These are phyloP conservation scores for Amanita exitialis DNA, from an alignment of 768 basidiomycete species.

Conservation along the genomic window DNA sequence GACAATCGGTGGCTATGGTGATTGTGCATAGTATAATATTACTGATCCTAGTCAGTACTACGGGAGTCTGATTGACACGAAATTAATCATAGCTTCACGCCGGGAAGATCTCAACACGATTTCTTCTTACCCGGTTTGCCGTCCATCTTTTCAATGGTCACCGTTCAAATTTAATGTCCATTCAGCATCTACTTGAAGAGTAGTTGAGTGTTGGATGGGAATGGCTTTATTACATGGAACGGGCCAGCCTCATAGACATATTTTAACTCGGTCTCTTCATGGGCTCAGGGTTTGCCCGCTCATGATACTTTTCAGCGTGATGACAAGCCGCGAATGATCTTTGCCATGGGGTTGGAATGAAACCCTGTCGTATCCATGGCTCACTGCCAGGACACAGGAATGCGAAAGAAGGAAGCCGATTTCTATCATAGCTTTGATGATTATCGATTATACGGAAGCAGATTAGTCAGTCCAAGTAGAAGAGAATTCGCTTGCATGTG, in stretches of 20 bases:
- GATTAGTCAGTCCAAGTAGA: no score
- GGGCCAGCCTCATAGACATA: constrained; percentile 43
- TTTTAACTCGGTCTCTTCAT: constrained; percentile 36
- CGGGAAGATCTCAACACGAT: constrained; percentile 22
- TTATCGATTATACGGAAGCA: no score
- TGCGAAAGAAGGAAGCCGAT: no score
- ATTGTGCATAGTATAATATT: no score
- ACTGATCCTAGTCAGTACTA: not conserved
- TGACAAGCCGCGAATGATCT: no score
- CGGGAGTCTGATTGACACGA: not conserved
- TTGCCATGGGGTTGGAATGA: no score
- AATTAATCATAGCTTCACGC: not conserved
- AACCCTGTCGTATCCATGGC: no score
- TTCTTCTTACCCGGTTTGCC: constrained; percentile 36
- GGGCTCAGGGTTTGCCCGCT: constrained; percentile 29
- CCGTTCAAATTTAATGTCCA: not conserved
- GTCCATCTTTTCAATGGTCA: not conserved
- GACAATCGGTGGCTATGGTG: no score
- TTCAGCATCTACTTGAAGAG: constrained; percentile 23
- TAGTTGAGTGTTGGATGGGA: constrained; percentile 42
- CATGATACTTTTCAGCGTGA: no score
- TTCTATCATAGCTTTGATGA: no score
- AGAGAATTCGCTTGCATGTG: no score
- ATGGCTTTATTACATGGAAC: constrained; percentile 47
- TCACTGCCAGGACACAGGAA: no score